A percentile compares a stretch with the other conserved stretches of the same genome.
Conservation (phyloP, 2,329 filamentous ascomycete genomes). For the Aspergillus pseudoviridinutans region DNA sequence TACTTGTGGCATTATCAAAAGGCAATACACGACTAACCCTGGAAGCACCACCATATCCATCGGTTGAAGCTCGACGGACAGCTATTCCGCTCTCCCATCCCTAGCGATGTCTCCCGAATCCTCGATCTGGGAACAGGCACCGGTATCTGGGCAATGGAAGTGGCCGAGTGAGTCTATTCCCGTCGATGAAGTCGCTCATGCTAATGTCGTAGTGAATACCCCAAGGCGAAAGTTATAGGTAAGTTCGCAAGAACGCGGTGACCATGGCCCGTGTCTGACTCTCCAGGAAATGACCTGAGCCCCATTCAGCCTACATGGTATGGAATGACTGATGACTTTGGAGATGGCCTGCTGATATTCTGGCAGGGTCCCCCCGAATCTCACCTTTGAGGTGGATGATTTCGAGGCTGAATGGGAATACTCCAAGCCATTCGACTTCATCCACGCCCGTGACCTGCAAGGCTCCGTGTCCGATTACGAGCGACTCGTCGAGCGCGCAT, state of each 20-base stretch:
- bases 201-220: constrained; percentile 17
- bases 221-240: constrained; percentile 19
- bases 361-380: constrained; percentile 26
- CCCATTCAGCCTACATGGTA: constrained; percentile 26
- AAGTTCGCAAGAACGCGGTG: not conserved
- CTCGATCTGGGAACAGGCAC: constrained; percentile 26
- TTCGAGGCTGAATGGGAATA: constrained; percentile 25
- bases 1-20: not conserved
- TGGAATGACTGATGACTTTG: not conserved
- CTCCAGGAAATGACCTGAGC: constrained; percentile 25
- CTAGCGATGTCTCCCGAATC: constrained; percentile 18
- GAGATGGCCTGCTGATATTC: not conserved
- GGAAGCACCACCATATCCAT: constrained; percentile 1
- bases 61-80: not conserved
- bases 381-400: constrained; percentile 27
- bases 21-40: not conserved
- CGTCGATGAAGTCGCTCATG: not conserved
- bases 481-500: constrained; percentile 22
- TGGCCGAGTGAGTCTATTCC: constrained; percentile 7
- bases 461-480: constrained; percentile 21
- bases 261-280: not conserved
- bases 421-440: constrained; percentile 22
- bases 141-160: constrained; percentile 24
- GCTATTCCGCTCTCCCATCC: constrained; percentile 1
- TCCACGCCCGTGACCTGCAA: constrained; percentile 24